Evolutionary conservation across 257 asterid genomes (phyloP).

Genomic region (Echium plantagineum): DNA sequence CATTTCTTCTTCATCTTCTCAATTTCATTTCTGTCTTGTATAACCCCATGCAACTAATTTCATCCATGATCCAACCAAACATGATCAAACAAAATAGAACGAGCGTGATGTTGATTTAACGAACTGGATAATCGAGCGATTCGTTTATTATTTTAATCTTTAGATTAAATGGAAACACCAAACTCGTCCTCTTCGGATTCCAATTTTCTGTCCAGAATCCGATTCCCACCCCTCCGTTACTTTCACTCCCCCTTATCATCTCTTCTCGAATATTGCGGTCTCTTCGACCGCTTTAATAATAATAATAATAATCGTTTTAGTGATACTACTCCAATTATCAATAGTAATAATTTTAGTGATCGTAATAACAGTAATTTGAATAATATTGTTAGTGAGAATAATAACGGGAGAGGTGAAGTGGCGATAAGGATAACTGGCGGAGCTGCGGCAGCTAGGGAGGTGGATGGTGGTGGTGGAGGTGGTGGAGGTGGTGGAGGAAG

Average conservation of each 20-base stretch:
- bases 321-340: background rate
- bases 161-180: too few relatives aligned
- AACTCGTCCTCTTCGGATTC: conserved; percentile 28
- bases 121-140: too few relatives aligned
- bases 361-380: too few relatives aligned
- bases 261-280: conserved; percentile 57
- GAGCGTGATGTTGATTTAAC: too few relatives aligned
- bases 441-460: conserved; percentile 19
- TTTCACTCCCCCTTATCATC: conserved; percentile 49
- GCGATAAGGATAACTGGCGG: conserved; percentile 61
- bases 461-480: conserved; percentile 16
- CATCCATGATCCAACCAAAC: too few relatives aligned
- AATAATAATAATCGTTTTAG: background rate
- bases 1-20: too few relatives aligned
- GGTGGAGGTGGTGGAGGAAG: conserved; percentile 3
- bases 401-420: conserved; percentile 44
- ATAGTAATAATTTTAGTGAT: conserved; percentile 8
- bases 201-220: conserved; percentile 15
- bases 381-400: background rate
- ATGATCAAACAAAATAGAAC: too few relatives aligned
- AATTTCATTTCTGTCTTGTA: too few relatives aligned
- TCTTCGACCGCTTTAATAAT: conserved; percentile 32
- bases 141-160: too few relatives aligned
- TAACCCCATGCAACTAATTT: too few relatives aligned
- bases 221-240: conserved; percentile 38